These are phyloP conservation scores for Mortierella sp. DNA, from an alignment of 371 early-diverging fungal species.

Conservation along the genomic window DNA sequence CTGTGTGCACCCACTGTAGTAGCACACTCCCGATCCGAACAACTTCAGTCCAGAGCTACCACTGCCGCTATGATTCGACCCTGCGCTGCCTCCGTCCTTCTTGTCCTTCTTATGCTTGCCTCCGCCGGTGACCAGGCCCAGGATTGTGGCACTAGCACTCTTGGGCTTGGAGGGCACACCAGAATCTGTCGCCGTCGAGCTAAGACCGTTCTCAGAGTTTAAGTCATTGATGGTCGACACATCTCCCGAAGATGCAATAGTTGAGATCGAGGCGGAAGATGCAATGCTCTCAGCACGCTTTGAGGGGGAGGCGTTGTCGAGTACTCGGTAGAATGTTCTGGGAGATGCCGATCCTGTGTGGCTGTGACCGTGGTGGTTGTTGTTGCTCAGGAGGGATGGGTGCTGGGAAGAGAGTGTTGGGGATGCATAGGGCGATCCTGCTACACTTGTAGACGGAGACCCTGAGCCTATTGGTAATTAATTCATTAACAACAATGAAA, in stretches of 20 bases:
- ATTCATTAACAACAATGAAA: neutral
- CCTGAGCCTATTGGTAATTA: neutral
- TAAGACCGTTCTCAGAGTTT: slow-evolving; percentile 23
- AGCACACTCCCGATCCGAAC: slow-evolving; percentile 26
- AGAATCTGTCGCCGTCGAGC: slow-evolving; percentile 12
- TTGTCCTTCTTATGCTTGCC: slow-evolving; percentile 39
- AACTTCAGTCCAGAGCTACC: slow-evolving; percentile 40
- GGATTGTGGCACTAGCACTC: slow-evolving; percentile 17
- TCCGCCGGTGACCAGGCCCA: slow-evolving; percentile 32
- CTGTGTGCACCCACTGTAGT: slow-evolving; percentile 47
- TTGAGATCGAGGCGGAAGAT: slow-evolving; percentile 48
- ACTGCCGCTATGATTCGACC: slow-evolving; percentile 43
- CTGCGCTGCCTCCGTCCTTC: slow-evolving; percentile 30
- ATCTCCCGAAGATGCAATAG: slow-evolving; percentile 38
- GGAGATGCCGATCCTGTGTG: slow-evolving; percentile 20
- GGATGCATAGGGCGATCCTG: slow-evolving; percentile 47
- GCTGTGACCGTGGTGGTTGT: slow-evolving; percentile 6
- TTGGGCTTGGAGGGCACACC: slow-evolving; percentile 7
- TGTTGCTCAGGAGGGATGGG: neutral
- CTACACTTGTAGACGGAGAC: slow-evolving; percentile 35
- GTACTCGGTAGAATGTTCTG: slow-evolving; percentile 35
- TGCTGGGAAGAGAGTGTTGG: slow-evolving; percentile 37
- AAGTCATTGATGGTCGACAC: slow-evolving; percentile 40
- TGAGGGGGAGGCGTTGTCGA: slow-evolving; percentile 22
- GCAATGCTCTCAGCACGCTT: slow-evolving; percentile 41